Percentiles rank a stretch among this genome's conserved stretches.
Conservation (phyloP, 306 rosid species). For the Rubus idaeus region DNA sequence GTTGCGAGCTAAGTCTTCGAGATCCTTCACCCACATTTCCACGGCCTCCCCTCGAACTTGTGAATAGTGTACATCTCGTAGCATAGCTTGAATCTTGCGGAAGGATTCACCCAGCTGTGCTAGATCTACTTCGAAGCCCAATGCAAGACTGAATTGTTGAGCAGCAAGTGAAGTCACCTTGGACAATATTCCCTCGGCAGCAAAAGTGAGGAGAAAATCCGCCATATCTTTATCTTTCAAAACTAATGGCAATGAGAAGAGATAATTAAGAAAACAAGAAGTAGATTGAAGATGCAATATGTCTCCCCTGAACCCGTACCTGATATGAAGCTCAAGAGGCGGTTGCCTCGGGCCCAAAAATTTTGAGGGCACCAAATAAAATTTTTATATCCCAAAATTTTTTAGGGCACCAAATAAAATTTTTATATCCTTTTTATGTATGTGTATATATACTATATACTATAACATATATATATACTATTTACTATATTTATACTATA, state of each 20-base stretch:
- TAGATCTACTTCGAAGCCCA: slow-evolving; percentile 17
- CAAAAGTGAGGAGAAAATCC: neutral
- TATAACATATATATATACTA: too few species aligned
- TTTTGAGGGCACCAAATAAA: too few species aligned
- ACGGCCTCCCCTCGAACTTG: neutral
- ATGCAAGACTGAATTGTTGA: neutral
- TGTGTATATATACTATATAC: too few species aligned
- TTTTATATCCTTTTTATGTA: too few species aligned
- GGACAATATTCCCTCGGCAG: neutral
- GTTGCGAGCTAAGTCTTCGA: neutral
- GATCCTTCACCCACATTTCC: slow-evolving; percentile 13
- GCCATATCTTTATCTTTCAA: neutral
- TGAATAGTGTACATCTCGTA: neutral
- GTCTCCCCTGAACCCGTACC: too few species aligned
- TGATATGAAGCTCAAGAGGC: too few species aligned
- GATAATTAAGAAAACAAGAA: too few species aligned
- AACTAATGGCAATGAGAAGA: neutral
- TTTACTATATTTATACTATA: too few species aligned
- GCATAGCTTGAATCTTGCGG: neutral
- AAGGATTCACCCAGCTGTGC: neutral
- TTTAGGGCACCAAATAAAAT: too few species aligned
- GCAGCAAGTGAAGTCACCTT: slow-evolving; percentile 5
- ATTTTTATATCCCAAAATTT: too few species aligned
- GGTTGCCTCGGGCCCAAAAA: too few species aligned
- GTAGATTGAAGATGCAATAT: too few species aligned